Conservation (phyloP, 371 early-diverging fungal species). For the Syncephalis fuscata region DNA sequence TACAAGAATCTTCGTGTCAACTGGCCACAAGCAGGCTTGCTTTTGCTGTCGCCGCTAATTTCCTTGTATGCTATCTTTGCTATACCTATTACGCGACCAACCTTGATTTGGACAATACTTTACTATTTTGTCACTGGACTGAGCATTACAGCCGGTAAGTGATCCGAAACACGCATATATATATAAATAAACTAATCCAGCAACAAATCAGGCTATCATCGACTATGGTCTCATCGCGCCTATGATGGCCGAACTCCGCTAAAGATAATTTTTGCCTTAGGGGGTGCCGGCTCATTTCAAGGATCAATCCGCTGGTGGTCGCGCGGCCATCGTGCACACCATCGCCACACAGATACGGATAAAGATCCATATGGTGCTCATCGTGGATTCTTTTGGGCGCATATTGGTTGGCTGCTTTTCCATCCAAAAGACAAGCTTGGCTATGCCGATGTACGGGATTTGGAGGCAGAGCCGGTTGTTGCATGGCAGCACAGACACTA, state of each 20-base stretch:
- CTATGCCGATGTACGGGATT: conserved; percentile 67
- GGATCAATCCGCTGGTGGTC: conserved; percentile 76
- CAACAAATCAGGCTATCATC: conserved; percentile 45
- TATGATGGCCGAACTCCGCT: conserved; percentile 44
- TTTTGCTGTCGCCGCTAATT: conserved; percentile 58
- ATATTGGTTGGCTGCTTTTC: conserved; percentile 81
- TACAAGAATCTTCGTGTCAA: conserved; percentile 21
- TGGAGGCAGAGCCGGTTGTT: conserved; percentile 62
- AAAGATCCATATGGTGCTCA: conserved; percentile 80
- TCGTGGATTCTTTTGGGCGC: conserved; percentile 69
- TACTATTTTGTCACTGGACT: conserved; percentile 77
- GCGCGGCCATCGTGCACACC: conserved; percentile 76
- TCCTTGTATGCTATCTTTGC: conserved; percentile 64
- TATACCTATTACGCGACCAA: conserved; percentile 43
- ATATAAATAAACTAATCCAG: no score
- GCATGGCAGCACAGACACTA: conserved; percentile 76
- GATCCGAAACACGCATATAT: no score
- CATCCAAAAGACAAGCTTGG: conserved; percentile 52
- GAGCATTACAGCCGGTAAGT: conserved; percentile 51
- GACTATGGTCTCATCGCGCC: conserved; percentile 59
- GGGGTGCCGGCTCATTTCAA: conserved; percentile 58
- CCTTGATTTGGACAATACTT: conserved; percentile 49
- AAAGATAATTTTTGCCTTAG: conserved; percentile 27
- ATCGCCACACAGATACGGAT: conserved; percentile 80
- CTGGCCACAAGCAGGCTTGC: conserved; percentile 61